Base-by-base conservation (phyloP, 2,329 filamentous ascomycete genomes). In the Scopulariopsis brevicaulis region DNA sequence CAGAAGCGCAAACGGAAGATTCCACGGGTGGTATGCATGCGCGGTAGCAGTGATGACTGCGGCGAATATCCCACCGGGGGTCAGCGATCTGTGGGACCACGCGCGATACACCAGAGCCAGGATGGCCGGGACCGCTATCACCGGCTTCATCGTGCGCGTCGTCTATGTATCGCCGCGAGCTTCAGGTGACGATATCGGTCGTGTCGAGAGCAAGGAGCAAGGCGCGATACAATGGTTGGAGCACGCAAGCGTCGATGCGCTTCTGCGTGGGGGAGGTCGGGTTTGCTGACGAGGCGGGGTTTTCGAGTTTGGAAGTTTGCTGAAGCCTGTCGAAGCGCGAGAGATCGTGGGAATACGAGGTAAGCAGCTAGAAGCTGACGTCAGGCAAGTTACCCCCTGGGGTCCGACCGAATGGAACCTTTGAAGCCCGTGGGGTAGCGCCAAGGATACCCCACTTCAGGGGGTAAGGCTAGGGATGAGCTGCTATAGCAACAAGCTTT, bases 1-100 rank as follows among this genome's bases (percentile, higher is more conserved):
- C 1, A 97, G 78, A 12, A 96, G 78, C 32, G 81, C 81, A 73
- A 96, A 95, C n/a, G 90, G 92, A n/a, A 92, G 76, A 60, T 89
- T 89, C 86, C 90, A 96, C 3, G 93, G 93, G 71, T 97, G 92
- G n/a, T 92, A 74, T 18, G 91, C 90, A 70, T 99, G 94, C 12
- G 87, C 82, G 53, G 81, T 70, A 4, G 90, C 92, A 4, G 92
- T 96, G 51, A 87, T 65, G 5, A 78, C 76, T 3, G 93, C 93
- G 14, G 82, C 81, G 43, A 86, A 64, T 64, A 96, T 82, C 60
- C 92, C 93, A 7, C 78, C 73, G 0, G 86, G 82, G 0, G 93
- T 97, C 46, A 99, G 80, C 25, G 87, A 92, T 58, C 89, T 86
- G 64, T 84, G 85, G 53, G 80, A 83, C 72, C 82, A 82, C 37